phyloP scores from a whole-genome alignment of 495 filamentous ascomycete genomes.

The Daldinia grandis region DNA sequence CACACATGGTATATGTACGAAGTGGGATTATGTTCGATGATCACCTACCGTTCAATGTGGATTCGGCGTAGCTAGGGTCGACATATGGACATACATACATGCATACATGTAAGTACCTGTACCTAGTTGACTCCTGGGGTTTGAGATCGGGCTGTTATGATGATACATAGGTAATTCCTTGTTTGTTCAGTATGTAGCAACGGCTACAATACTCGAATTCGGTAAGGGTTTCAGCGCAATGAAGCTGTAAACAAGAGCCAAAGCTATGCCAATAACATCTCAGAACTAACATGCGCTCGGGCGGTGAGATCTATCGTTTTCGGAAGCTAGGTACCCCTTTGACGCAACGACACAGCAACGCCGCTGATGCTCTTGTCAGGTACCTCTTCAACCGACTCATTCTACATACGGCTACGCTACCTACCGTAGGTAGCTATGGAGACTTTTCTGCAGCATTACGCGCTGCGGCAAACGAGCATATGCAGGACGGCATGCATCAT shows the following conservation, averaged over 20 bases:
- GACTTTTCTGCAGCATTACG: conserved; percentile 36
- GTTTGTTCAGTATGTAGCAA: no score
- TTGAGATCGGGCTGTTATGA: no score
- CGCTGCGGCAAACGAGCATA: conserved; percentile 25
- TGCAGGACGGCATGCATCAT: conserved; percentile 10
- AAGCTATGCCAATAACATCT: conserved; percentile 32
- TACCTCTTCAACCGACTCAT: conserved; percentile 22
- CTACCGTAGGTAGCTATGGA: conserved; percentile 32
- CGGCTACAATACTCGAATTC: neutral
- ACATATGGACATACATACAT: no score
- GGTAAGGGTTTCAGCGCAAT: conserved; percentile 25
- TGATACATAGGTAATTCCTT: no score
- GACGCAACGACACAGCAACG: conserved; percentile 12
- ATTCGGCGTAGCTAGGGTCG: conserved; percentile 9
- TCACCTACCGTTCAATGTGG: conserved; percentile 18
- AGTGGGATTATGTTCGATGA: conserved; percentile 20
- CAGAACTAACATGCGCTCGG: conserved; percentile 16
- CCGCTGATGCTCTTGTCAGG: conserved; percentile 8
- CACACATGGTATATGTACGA: neutral
- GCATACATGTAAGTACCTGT: no score
- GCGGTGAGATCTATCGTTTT: conserved; percentile 35
- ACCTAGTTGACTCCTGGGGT: no score
- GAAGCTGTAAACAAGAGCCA: conserved; percentile 29
- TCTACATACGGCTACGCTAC: conserved; percentile 39
- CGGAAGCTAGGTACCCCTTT: conserved; percentile 21